A percentile compares a stretch with the other conserved stretches of the same genome.
Evolutionary conservation across 2,329 filamentous ascomycete species (phyloP).

Genomic region (Sclerotinia spermophila): DNA sequence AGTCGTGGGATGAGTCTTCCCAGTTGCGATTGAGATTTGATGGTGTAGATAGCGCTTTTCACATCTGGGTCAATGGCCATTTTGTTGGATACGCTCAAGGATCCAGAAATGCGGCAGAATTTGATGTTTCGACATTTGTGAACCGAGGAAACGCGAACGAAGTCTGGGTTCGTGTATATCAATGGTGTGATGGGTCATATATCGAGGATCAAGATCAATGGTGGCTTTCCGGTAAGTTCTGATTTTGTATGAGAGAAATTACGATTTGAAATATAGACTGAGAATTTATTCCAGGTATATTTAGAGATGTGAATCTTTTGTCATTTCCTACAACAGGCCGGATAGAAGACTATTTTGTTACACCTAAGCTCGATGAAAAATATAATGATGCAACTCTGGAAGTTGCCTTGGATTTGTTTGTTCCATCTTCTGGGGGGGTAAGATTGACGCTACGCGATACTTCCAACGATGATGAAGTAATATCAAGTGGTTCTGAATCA

Average conservation of each 20-base stretch:
- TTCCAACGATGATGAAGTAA: conserved; percentile 1
- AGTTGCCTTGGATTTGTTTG: conserved; percentile 15
- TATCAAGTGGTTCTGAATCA: conserved; percentile 4
- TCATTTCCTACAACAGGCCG: conserved; percentile 49
- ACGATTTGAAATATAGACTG: not conserved
- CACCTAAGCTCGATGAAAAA: conserved; percentile 48
- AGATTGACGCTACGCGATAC: conserved; percentile 20
- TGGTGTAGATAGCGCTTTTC: conserved; percentile 68
- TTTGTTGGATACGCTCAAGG: conserved; percentile 67
- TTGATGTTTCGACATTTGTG: conserved; percentile 58
- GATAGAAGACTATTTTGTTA: conserved; percentile 58
- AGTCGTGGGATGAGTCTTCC: conserved; percentile 37
- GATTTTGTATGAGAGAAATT: not conserved
- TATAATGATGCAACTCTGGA: conserved; percentile 46
- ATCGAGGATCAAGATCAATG: conserved; percentile 67
- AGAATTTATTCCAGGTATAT: conserved; percentile 47
- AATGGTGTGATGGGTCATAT: conserved; percentile 66
- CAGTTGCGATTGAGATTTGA: conserved; percentile 66
- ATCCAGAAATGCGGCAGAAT: conserved; percentile 64
- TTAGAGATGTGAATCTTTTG: conserved; percentile 61
- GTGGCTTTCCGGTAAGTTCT: conserved; percentile 55
- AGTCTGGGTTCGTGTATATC: conserved; percentile 63
- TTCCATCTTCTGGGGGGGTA: conserved; percentile 6
- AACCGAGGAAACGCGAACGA: conserved; percentile 47
- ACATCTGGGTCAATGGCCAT: conserved; percentile 63